Conservation (phyloP, 78 protist genomes). For the Diacronema lutheri region DNA sequence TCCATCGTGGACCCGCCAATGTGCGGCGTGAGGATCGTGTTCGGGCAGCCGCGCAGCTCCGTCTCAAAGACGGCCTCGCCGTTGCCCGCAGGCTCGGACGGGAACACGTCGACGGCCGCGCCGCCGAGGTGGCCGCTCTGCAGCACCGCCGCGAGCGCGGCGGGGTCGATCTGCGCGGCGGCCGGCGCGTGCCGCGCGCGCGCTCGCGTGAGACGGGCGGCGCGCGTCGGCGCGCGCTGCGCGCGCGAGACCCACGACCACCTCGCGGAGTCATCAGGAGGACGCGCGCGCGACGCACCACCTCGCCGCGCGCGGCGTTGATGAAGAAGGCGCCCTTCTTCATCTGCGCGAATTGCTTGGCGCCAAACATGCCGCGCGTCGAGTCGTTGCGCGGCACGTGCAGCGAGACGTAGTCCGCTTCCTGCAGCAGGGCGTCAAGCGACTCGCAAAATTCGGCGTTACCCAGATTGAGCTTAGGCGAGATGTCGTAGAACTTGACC, state of each 20-base stretch:
- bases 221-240: too few relatives aligned
- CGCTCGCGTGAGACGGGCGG: too few relatives aligned
- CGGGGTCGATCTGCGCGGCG: constrained; percentile 43
- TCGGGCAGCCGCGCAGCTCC: constrained; percentile 66
- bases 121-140: constrained; percentile 79
- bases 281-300: not conserved
- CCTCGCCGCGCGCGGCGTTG: constrained; percentile 81
- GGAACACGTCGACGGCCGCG: constrained; percentile 84
- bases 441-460: constrained; percentile 49
- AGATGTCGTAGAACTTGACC: constrained; percentile 78
- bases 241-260: too few relatives aligned
- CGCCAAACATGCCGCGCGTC: constrained; percentile 69
- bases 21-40: constrained; percentile 89
- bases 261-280: not conserved
- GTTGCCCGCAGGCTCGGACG: constrained; percentile 65
- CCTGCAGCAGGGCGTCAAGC: constrained; percentile 53
- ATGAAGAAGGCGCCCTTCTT: constrained; percentile 63
- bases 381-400: constrained; percentile 81
- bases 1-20: constrained; percentile 91
- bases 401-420: constrained; percentile 76
- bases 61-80: constrained; percentile 17
- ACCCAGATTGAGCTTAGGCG: constrained; percentile 71
- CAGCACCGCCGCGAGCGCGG: constrained; percentile 70
- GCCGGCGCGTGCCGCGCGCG: too few relatives aligned
- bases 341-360: constrained; percentile 71